Conservation (phyloP, 176 grass and related monocot genomes). For the Ampelocalamus luodianensis region DNA sequence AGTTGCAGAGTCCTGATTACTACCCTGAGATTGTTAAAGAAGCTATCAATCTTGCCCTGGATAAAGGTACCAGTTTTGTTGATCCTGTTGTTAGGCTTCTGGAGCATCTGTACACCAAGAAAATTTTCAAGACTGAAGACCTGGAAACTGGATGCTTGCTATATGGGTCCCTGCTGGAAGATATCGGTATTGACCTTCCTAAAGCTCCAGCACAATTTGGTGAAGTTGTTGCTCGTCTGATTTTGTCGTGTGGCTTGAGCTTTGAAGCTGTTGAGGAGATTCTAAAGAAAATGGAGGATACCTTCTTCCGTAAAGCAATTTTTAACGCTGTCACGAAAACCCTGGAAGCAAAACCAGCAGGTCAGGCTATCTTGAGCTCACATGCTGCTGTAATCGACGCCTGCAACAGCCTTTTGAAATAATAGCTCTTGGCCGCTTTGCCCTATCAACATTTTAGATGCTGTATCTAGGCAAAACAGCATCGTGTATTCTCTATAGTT, state of each 20-base stretch:
- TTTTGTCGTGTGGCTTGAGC: slow-evolving; percentile 55
- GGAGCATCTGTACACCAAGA: slow-evolving; percentile 73
- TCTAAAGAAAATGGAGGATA: slow-evolving; percentile 79
- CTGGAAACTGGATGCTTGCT: slow-evolving; percentile 75
- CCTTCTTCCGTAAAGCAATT: slow-evolving; percentile 51
- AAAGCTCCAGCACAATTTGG: slow-evolving; percentile 86
- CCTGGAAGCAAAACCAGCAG: slow-evolving; percentile 56
- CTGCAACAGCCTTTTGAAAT: slow-evolving; percentile 64
- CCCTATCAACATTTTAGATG: slow-evolving; percentile 37
- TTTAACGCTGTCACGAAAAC: slow-evolving; percentile 53
- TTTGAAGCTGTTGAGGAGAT: slow-evolving; percentile 72
- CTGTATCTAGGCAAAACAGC: slow-evolving; percentile 38
- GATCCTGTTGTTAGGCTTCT: slow-evolving; percentile 72
- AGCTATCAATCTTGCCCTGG: slow-evolving; percentile 82
- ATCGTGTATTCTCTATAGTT: slow-evolving; percentile 55
- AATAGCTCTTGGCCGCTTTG: slow-evolving; percentile 30
- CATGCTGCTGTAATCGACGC: slow-evolving; percentile 46
- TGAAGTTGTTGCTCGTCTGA: slow-evolving; percentile 67
- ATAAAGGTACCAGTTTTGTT: slow-evolving; percentile 70
- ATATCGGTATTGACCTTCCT: slow-evolving; percentile 91
- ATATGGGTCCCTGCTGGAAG: slow-evolving; percentile 76
- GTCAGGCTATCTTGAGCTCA: slow-evolving; percentile 70
- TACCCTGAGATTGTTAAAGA: slow-evolving; percentile 92
- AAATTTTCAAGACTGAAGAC: slow-evolving; percentile 62
- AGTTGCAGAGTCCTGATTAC: slow-evolving; percentile 70